Conservation (phyloP, 495 filamentous ascomycete species). For the Penicillium coffeae region DNA sequence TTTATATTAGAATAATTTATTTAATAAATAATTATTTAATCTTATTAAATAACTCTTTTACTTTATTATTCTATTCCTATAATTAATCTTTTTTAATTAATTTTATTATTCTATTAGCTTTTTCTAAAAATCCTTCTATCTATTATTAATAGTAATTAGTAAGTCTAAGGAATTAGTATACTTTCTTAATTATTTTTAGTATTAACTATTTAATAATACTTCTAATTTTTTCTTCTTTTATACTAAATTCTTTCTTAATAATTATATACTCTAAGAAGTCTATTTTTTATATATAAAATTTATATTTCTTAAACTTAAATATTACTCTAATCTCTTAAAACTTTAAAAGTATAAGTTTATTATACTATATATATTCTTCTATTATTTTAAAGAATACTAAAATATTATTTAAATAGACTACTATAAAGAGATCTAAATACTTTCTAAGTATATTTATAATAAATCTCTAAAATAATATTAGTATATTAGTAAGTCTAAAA, state of each 20-base stretch:
- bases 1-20: neutral
- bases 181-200: neutral
- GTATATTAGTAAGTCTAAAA: constrained; percentile 16
- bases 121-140: neutral
- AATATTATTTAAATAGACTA: constrained; percentile 10
- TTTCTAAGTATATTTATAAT: constrained; percentile 1
- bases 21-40: neutral
- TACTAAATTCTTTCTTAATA: constrained; percentile 3
- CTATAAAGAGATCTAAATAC: constrained; percentile 12
- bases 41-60: neutral
- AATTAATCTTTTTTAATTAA: constrained; percentile 1
- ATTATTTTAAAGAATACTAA: constrained; percentile 9
- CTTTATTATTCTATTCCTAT: constrained; percentile 2
- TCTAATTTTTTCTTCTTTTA: neutral
- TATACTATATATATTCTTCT: constrained; percentile 9
- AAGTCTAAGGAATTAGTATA: neutral
- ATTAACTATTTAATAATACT: neutral
- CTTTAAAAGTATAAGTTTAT: neutral
- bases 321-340: neutral
- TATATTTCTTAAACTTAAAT: neutral
- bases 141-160: constrained; percentile 1
- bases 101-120: neutral
- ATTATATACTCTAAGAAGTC: constrained; percentile 1
- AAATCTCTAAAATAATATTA: constrained; percentile 9
- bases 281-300: neutral